A percentile compares a stretch with the other conserved stretches of the same genome.
Evolutionary conservation across 345 rosid species (phyloP).

Genomic region (Arabis alpina): DNA sequence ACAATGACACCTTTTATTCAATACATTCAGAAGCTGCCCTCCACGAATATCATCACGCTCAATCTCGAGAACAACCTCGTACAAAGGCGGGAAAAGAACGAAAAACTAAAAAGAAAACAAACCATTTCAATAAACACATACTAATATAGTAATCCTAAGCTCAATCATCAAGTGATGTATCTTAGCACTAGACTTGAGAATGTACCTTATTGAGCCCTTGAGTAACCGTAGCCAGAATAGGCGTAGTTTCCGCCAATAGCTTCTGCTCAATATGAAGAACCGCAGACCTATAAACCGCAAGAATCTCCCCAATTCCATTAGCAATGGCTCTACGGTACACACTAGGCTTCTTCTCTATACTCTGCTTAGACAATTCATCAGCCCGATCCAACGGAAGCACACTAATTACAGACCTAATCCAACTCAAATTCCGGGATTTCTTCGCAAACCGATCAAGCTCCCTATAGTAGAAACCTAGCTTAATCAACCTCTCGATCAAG

Average conservation of each 20-base stretch:
- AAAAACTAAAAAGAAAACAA: conserved; percentile 60
- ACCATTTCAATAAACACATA: conserved; percentile 5
- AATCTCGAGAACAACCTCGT: conserved; percentile 86
- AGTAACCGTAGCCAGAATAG: conserved; percentile 80
- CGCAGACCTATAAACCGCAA: conserved; percentile 81
- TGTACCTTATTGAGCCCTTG: conserved; percentile 92
- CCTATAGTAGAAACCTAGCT: conserved; percentile 86
- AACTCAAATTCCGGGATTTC: conserved; percentile 78
- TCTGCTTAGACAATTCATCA: conserved; percentile 52
- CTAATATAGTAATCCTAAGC: background rate
- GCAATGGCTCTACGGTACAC: conserved; percentile 89
- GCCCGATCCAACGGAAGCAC: conserved; percentile 58
- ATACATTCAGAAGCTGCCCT: conserved; percentile 85
- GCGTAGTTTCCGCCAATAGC: conserved; percentile 74
- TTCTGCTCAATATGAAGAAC: conserved; percentile 91
- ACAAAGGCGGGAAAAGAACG: conserved; percentile 81
- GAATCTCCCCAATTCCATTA: conserved; percentile 91
- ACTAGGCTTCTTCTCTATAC: conserved; percentile 54
- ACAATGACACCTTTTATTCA: conserved; percentile 88
- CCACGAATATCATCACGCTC: conserved; percentile 92
- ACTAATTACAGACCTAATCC: conserved; percentile 62
- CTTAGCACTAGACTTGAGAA: background rate
- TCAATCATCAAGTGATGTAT: background rate
- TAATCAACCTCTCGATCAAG: conserved; percentile 79
- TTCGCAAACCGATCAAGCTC: conserved; percentile 87